A percentile compares a stretch with the other conserved stretches of the same genome.
phyloP scores from a whole-genome alignment of 306 rosid genomes.

The Rosa persica region DNA sequence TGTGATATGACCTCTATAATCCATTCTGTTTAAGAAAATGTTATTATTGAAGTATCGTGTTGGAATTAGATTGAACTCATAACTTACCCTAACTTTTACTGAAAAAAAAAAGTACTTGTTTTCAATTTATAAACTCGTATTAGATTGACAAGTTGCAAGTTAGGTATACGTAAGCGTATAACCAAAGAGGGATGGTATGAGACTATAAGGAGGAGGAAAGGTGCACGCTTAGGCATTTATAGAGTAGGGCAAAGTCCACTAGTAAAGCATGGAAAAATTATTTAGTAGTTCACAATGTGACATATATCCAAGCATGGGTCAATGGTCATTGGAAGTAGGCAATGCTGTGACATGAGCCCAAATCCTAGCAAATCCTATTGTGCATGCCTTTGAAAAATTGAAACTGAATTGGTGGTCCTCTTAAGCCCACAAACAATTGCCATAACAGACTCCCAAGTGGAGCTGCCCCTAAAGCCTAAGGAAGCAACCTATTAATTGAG shows the following conservation, averaged over 20 bases:
- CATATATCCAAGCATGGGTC: not conserved
- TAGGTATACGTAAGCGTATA: not conserved
- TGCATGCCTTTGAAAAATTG: not conserved
- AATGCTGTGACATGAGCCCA: constrained; percentile 2
- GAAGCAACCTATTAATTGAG: not conserved
- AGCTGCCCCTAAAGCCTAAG: not conserved
- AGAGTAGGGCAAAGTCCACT: not conserved
- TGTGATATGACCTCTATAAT: not conserved
- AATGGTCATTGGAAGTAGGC: not conserved
- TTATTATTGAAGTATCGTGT: not conserved
- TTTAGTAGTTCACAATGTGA: not conserved
- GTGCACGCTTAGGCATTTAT: not conserved
- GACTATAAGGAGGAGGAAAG: not conserved
- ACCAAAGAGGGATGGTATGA: not conserved
- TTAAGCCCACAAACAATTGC: constrained; percentile 3
- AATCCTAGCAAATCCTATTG: not conserved
- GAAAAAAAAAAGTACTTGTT: not conserved
- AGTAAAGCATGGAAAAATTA: not conserved
- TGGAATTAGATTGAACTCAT: not conserved
- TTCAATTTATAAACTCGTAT: not conserved
- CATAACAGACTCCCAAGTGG: not conserved
- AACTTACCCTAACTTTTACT: not conserved
- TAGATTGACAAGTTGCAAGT: not conserved
- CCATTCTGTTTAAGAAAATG: not conserved
- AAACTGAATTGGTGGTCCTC: not conserved